phyloP scores from a whole-genome alignment of 805 yeast genomes.

The Kodamaea laetipori region DNA sequence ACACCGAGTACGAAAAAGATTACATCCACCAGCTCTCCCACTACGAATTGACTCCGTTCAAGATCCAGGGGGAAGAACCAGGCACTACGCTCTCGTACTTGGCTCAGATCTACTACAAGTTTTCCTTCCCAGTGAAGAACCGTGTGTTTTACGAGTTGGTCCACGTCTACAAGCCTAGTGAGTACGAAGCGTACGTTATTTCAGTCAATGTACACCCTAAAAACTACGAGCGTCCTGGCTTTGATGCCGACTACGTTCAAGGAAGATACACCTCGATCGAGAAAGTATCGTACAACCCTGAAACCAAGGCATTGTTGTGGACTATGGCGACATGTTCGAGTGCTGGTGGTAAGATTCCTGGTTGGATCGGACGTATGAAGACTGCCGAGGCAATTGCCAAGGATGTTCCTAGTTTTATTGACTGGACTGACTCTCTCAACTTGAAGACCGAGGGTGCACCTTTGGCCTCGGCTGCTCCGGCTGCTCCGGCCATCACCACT shows the following conservation, averaged over 20 bases:
- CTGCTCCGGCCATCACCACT: constrained; percentile 4
- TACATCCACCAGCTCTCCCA: constrained; percentile 37
- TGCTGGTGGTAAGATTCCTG: constrained; percentile 43
- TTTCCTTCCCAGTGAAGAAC: constrained; percentile 38
- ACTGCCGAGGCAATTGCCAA: constrained; percentile 38
- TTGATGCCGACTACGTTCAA: constrained; percentile 23
- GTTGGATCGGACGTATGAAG: constrained; percentile 33
- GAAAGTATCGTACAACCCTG: constrained; percentile 25
- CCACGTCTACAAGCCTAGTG: constrained; percentile 24
- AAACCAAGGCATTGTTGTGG: constrained; percentile 31
- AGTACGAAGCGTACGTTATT: constrained; percentile 30
- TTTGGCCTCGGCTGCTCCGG: constrained; percentile 8
- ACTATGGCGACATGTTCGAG: constrained; percentile 41
- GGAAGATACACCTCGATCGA: constrained; percentile 43
- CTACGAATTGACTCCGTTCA: constrained; percentile 24
- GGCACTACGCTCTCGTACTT: constrained; percentile 28
- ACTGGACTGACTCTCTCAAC: constrained; percentile 25
- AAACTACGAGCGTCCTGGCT: constrained; percentile 18
- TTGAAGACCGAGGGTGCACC: constrained; percentile 10
- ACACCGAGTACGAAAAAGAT: constrained; percentile 38
- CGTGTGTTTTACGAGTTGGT: constrained; percentile 41
- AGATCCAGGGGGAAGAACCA: constrained; percentile 17
- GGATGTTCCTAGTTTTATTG: constrained; percentile 43
- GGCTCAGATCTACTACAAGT: constrained; percentile 34
- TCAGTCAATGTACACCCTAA: constrained; percentile 36